A percentile compares a stretch with the other conserved stretches of the same genome.
phyloP scores from a whole-genome alignment of 2,329 filamentous ascomycete genomes.

The Lojkania enalia region DNA sequence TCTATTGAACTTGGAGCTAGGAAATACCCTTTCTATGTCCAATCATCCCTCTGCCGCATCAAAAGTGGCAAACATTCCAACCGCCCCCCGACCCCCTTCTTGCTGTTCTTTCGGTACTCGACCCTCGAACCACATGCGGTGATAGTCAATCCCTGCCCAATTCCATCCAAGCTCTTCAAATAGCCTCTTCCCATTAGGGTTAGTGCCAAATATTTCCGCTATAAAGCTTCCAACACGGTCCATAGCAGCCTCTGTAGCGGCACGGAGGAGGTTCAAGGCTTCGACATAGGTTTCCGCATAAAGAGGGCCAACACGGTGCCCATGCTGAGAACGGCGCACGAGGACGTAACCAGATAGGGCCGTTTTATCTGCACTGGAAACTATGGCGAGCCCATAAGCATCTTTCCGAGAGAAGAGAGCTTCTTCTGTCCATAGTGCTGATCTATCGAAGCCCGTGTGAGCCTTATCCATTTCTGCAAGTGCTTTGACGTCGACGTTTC shows the following conservation, averaged over 20 bases:
- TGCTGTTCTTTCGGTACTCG: conserved; percentile 35
- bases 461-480: conserved; percentile 32
- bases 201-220: conserved; percentile 42
- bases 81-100: conserved; percentile 32
- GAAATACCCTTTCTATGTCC: too few species aligned
- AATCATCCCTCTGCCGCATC: conserved; percentile 36
- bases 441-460: conserved; percentile 38
- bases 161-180: conserved; percentile 42
- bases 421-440: conserved; percentile 35
- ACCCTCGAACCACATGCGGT: conserved; percentile 45
- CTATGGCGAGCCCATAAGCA: conserved; percentile 31
- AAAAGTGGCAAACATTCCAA: conserved; percentile 41
- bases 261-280: conserved; percentile 29
- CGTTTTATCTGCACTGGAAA: conserved; percentile 7
- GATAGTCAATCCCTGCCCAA: conserved; percentile 33
- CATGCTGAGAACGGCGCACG: conserved; percentile 35
- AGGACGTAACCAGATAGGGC: conserved; percentile 34
- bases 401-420: conserved; percentile 31
- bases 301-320: conserved; percentile 42
- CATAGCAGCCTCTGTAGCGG: conserved; percentile 31
- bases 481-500: conserved; percentile 20
- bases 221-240: conserved; percentile 27
- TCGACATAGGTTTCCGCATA: conserved; percentile 33
- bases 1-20: too few species aligned
- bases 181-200: conserved; percentile 29